A percentile compares a stretch with the other conserved stretches of the same genome.
phyloP scores from a whole-genome alignment of 805 yeast species.

The Priceomyces castillae region DNA sequence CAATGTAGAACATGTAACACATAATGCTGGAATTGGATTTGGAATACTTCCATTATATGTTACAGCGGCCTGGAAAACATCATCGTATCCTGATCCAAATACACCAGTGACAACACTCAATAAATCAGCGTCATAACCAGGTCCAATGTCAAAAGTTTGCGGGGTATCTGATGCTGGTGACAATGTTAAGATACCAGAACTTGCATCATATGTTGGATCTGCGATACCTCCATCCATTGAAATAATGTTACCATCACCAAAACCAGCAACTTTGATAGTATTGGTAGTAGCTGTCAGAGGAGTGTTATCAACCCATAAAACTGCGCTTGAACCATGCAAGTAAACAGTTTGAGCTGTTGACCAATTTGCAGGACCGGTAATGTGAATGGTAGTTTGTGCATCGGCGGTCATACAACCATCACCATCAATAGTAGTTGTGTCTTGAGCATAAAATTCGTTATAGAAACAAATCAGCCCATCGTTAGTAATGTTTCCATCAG shows the following conservation, averaged over 20 bases:
- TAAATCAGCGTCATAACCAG: constrained; percentile 3
- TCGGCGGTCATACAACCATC: constrained; percentile 26
- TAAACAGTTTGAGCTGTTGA: constrained; percentile 15
- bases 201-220: constrained; percentile 8
- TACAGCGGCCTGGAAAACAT: neutral
- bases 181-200: constrained; percentile 20
- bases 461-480: constrained; percentile 25
- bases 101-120: neutral
- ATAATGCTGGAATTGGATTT: constrained; percentile 2
- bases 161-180: neutral
- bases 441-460: constrained; percentile 21
- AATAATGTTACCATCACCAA: constrained; percentile 22
- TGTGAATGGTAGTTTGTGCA: constrained; percentile 7
- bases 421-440: constrained; percentile 20
- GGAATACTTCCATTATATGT: constrained; percentile 1
- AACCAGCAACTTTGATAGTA: constrained; percentile 23
- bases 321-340: constrained; percentile 16
- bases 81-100: neutral
- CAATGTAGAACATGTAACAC: constrained; percentile 4
- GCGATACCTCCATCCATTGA: constrained; percentile 7
- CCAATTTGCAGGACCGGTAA: constrained; percentile 14
- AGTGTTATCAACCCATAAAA: constrained; percentile 14
- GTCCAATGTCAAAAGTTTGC: constrained; percentile 8
- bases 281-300: constrained; percentile 9
- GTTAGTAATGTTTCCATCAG: constrained; percentile 14